Conservation (phyloP, 192 early-diverging fungal species). For the Allomyces macrogynus region DNA sequence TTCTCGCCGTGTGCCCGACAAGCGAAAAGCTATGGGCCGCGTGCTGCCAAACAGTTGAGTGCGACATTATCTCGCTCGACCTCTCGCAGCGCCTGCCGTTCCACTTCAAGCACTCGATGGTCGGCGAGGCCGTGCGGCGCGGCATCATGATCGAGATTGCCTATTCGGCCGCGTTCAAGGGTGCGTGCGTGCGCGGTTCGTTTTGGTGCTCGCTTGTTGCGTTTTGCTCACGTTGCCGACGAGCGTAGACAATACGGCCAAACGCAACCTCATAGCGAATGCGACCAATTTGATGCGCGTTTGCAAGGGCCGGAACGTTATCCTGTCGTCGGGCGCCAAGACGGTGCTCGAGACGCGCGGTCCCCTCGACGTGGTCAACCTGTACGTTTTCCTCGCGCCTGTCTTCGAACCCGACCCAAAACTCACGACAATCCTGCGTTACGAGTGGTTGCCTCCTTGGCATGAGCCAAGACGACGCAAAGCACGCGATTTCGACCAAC, state of each 20-base stretch:
- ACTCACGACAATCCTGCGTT: background rate
- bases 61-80: slow-evolving; percentile 69
- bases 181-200: slow-evolving; percentile 10
- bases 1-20: slow-evolving; percentile 51
- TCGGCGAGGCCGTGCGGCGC: slow-evolving; percentile 46
- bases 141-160: slow-evolving; percentile 65
- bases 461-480: slow-evolving; percentile 28
- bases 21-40: slow-evolving; percentile 49
- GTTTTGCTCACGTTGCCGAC: background rate
- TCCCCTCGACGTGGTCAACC: slow-evolving; percentile 56
- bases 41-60: slow-evolving; percentile 42
- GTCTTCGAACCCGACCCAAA: background rate
- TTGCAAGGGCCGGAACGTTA: slow-evolving; percentile 59
- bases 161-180: slow-evolving; percentile 43
- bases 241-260: slow-evolving; percentile 26
- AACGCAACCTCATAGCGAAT: slow-evolving; percentile 44
- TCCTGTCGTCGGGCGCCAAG: slow-evolving; percentile 47
- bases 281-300: slow-evolving; percentile 40
- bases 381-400: slow-evolving; percentile 26
- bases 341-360: slow-evolving; percentile 49
- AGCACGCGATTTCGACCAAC: slow-evolving; percentile 28
- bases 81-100: slow-evolving; percentile 40
- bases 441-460: slow-evolving; percentile 36
- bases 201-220: background rate
- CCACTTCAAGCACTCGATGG: slow-evolving; percentile 36